Evolutionary conservation across 208 protist species (phyloP).

Genomic region (Acanthamoeba castellanii): DNA sequence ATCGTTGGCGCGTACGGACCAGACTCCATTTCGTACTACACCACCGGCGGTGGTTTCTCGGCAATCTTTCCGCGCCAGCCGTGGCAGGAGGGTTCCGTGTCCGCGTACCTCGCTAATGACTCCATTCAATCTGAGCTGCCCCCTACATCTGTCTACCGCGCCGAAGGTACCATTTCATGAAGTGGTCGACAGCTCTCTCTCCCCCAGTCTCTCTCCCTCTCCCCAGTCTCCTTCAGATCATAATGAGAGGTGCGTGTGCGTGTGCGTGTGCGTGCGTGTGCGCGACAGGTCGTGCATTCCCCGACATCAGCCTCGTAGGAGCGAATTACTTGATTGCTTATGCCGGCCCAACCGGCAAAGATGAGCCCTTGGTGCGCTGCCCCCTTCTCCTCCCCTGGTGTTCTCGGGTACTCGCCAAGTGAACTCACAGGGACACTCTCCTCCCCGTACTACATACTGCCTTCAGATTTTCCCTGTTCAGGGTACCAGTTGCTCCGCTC

Average conservation of each 20-base stretch:
- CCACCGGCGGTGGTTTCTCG: slow-evolving; percentile 77
- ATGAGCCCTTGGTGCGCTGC: no score
- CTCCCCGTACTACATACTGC: no score
- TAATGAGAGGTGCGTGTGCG: no score
- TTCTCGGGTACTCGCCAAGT: no score
- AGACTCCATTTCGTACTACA: background rate
- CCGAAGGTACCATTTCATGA: background rate
- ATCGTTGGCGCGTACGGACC: background rate
- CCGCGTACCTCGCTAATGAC: background rate
- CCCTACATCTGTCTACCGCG: background rate
- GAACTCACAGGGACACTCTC: no score
- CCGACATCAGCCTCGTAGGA: background rate
- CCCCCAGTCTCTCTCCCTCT: no score
- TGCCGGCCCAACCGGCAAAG: background rate
- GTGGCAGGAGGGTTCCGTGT: slow-evolving; percentile 59
- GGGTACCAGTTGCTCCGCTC: slow-evolving; percentile 80
- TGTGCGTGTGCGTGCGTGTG: no score
- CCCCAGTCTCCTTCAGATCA: no score
- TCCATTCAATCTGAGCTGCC: background rate
- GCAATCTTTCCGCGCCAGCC: background rate
- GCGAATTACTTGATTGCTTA: background rate
- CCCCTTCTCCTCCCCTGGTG: no score
- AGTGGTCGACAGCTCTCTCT: no score
- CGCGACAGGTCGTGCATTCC: background rate
- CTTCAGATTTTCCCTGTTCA: background rate